Conservation (phyloP, 1,284 basidiomycete species). For the Cutaneotrichosporon cavernicola region DNA sequence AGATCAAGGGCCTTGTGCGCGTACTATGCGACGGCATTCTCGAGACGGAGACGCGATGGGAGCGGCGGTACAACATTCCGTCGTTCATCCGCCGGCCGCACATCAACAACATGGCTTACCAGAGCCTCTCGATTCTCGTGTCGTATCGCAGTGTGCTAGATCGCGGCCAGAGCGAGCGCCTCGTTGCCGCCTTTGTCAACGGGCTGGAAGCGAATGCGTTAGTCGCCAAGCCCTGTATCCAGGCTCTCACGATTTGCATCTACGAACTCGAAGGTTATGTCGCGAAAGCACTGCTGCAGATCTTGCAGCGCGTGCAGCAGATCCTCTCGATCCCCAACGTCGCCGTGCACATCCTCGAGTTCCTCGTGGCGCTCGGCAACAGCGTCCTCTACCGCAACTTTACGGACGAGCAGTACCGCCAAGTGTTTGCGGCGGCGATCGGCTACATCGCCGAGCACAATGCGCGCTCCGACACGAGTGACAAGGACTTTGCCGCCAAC, state of each 20-base stretch:
- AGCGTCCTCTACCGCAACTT: constrained; percentile 83
- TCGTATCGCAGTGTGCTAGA: constrained; percentile 79
- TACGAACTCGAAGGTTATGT: constrained; percentile 86
- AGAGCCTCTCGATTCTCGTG: constrained; percentile 82
- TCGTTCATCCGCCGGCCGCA: constrained; percentile 66
- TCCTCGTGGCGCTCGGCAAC: constrained; percentile 84
- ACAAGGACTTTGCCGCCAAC: constrained; percentile 61
- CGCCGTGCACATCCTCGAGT: constrained; percentile 93
- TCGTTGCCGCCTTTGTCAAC: constrained; percentile 79
- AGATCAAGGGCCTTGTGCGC: constrained; percentile 66
- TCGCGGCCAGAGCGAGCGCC: constrained; percentile 58
- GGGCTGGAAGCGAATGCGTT: constrained; percentile 72
- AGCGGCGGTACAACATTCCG: constrained; percentile 53
- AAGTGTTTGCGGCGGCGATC: constrained; percentile 91
- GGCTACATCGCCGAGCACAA: constrained; percentile 88
- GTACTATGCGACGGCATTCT: constrained; percentile 62
- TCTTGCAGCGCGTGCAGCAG: constrained; percentile 84
- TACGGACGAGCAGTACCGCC: constrained; percentile 86
- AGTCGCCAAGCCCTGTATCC: constrained; percentile 87
- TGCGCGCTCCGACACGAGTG: constrained; percentile 38
- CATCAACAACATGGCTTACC: constrained; percentile 82
- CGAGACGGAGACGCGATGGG: constrained; percentile 35
- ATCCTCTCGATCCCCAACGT: constrained; percentile 94
- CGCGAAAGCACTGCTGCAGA: constrained; percentile 73
- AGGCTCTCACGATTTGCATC: constrained; percentile 82